Evolutionary conservation across 306 rosid genomes (phyloP).

Genomic region (Trifolium dubium): DNA sequence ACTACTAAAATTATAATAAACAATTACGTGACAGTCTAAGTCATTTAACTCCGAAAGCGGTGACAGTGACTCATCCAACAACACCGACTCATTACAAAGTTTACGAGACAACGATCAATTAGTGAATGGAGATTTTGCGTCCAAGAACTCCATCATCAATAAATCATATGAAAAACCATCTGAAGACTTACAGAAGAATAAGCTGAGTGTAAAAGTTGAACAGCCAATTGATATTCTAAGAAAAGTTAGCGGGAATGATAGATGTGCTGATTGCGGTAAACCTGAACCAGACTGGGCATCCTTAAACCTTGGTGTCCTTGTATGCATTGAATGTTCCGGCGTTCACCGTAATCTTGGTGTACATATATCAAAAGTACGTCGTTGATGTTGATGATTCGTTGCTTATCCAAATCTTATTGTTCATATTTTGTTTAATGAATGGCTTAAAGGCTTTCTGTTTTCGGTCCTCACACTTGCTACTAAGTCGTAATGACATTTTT

Average conservation of each 20-base stretch:
- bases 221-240: constrained; percentile 72
- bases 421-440: neutral
- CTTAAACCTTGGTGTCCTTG: constrained; percentile 78
- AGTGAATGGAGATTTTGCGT: constrained; percentile 39
- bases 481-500: constrained; percentile 27
- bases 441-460: constrained; percentile 9
- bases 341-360: constrained; percentile 92
- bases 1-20: constrained; percentile 19
- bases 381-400: constrained; percentile 3
- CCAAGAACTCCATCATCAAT: constrained; percentile 23
- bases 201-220: constrained; percentile 46
- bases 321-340: constrained; percentile 90
- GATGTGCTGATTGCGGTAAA: constrained; percentile 84
- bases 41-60: constrained; percentile 43
- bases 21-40: constrained; percentile 51
- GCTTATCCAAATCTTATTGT: constrained; percentile 18
- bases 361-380: constrained; percentile 78
- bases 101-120: constrained; percentile 44
- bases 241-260: constrained; percentile 81
- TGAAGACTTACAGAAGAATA: constrained; percentile 46
- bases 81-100: constrained; percentile 33
- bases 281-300: constrained; percentile 95
- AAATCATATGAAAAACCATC: constrained; percentile 47
- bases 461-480: constrained; percentile 25
- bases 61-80: constrained; percentile 31